A percentile compares a stretch with the other conserved stretches of the same genome.
Evolutionary conservation across 306 rosid genomes (phyloP).

Genomic region (Cucurbita argyrosperma): DNA sequence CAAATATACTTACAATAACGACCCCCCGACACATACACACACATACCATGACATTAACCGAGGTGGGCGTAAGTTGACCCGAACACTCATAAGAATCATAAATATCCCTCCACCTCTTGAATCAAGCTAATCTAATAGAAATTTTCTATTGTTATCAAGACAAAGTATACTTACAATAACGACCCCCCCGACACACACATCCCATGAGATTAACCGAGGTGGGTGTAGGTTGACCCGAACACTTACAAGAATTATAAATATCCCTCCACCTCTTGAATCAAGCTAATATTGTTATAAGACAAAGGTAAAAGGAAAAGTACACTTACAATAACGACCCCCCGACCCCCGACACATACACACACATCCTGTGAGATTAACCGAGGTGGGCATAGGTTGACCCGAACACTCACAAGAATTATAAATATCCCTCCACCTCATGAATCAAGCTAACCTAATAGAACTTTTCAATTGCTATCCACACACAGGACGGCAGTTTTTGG

Average conservation of each 20-base stretch:
- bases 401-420: not conserved
- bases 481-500: constrained; percentile 75
- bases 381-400: not conserved
- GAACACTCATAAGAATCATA: not conserved
- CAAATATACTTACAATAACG: not conserved
- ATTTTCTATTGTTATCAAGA: too few species aligned
- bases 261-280: not conserved
- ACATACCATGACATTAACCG: too few species aligned
- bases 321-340: not conserved
- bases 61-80: not conserved
- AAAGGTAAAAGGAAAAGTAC: constrained; percentile 18
- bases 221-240: not conserved
- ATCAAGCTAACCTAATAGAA: not conserved
- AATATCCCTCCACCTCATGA: not conserved
- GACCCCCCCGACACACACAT: not conserved
- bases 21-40: not conserved
- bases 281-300: constrained; percentile 12
- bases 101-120: too few species aligned
- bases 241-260: not conserved
- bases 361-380: too few species aligned
- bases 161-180: too few species aligned
- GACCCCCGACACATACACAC: too few species aligned
- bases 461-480: not conserved
- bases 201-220: too few species aligned
- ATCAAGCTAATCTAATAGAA: too few species aligned